Evolutionary conservation across 1,139 yeast species (phyloP), one percentile per base, ranked within the genome.

Genomic region (Lodderomyces parapsilosis): DNA sequence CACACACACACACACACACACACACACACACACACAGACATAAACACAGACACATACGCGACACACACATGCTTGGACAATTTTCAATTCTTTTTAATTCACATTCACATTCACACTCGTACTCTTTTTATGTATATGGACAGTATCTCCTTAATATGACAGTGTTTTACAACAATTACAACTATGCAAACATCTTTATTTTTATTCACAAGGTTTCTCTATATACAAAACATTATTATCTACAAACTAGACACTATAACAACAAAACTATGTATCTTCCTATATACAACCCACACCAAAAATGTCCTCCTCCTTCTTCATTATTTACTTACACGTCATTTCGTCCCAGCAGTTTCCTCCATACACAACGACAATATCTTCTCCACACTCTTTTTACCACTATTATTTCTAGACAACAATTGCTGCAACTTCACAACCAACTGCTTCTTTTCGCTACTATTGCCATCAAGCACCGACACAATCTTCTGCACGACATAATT

Each of bases 401-500:
- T 80, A 44, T 71, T 71, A 41, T 77, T 74, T 57, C 76, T 78
- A 39, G 70, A 62, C 15, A 80, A 74, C 39, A 81, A 78, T 50
- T 80, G 78, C 52, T 78, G 78, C 48, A 83, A 79, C 50, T 82
- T 81, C 41, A 74, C 67, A 39, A 85, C 84, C 52, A 86, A 70
- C 27, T 78, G 59, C 41, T 68, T 74, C 66, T 83, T 83, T 50
- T 88, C 89, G 28, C 74, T 76, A 42, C 86, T 85, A 48, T 76
- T 77, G 7, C 94, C 79, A 53, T 69, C 76, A 50, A 73, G 72
- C 2, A 87, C 86, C 53, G 88, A 96, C 32, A 93, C 90, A 55
- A 94, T 76, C 62, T 93, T 93, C 65, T 93, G 99, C 45, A 93
- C 89, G 38, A 93, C 99, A 60, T 93, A 93, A 63, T 93, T 93